These are phyloP conservation scores for Mortierella sp. DNA, from an alignment of 371 early-diverging fungal species.

Conservation along the genomic window DNA sequence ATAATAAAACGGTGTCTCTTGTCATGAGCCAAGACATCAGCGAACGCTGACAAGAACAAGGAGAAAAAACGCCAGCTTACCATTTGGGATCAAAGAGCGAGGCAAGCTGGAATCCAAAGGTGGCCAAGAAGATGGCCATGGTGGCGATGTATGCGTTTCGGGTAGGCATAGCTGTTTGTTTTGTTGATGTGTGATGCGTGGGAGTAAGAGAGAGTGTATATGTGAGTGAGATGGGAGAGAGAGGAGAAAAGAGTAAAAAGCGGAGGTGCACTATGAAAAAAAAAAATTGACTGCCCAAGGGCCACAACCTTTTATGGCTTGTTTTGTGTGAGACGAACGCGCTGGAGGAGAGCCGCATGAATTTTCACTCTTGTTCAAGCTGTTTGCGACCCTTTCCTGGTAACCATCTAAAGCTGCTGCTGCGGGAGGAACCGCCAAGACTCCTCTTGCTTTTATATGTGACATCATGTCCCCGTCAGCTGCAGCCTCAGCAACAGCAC, in stretches of 20 bases:
- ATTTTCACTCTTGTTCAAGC: neutral
- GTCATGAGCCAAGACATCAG: neutral
- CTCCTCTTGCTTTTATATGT: neutral
- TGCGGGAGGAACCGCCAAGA: neutral
- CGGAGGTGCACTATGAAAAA: neutral
- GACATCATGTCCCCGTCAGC: constrained; percentile 10
- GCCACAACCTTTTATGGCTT: neutral
- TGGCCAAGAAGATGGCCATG: constrained; percentile 22
- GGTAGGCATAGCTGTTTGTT: constrained; percentile 44
- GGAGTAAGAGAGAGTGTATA: neutral
- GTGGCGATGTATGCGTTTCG: constrained; percentile 52
- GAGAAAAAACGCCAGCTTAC: constrained; percentile 13
- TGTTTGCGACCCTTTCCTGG: constrained; percentile 1
- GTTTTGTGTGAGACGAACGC: constrained; percentile 7
- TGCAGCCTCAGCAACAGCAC: neutral
- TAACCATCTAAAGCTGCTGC: neutral
- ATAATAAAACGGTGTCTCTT: neutral
- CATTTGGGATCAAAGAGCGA: constrained; percentile 51
- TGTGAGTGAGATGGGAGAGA: neutral
- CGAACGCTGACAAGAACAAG: neutral
- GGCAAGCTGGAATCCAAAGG: constrained; percentile 41
- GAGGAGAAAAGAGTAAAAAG: neutral
- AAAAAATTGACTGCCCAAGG: neutral
- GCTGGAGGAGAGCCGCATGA: neutral
- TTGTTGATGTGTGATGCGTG: neutral